phyloP scores from a whole-genome alignment of 1,284 basidiomycete genomes.

The Trichosporon asahii region DNA sequence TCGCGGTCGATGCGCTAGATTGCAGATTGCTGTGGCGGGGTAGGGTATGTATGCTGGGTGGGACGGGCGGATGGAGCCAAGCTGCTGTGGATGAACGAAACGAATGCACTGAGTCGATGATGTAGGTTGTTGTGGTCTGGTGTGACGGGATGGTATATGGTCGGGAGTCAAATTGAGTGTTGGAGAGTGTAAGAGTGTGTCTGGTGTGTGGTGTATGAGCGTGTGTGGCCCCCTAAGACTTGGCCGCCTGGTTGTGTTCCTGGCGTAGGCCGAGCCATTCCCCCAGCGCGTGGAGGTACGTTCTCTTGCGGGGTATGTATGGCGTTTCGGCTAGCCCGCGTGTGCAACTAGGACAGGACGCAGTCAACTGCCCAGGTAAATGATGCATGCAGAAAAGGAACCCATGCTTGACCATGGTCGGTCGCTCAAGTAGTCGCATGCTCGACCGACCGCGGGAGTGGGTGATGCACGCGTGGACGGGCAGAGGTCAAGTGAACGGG shows the following conservation, averaged over 20 bases:
- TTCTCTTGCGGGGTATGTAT: neutral
- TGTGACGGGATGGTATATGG: constrained; percentile 6
- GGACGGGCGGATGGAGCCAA: neutral
- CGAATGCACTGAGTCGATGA: neutral
- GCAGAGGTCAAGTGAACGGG: neutral
- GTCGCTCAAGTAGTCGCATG: neutral
- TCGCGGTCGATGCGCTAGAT: neutral
- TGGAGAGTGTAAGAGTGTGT: neutral
- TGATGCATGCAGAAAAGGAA: too few species aligned
- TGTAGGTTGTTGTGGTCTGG: neutral
- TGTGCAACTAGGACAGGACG: neutral
- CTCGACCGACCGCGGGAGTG: neutral
- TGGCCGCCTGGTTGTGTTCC: too few species aligned
- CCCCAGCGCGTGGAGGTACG: neutral
- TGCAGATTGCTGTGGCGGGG: neutral
- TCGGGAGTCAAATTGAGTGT: constrained; percentile 5
- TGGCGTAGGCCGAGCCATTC: neutral
- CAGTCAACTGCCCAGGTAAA: neutral
- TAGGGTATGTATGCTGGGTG: neutral
- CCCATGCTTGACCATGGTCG: neutral
- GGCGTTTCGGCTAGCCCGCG: neutral
- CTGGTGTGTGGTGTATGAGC: neutral
- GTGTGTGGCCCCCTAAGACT: neutral
- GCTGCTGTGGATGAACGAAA: neutral
- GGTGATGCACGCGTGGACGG: neutral